phyloP scores from a whole-genome alignment of 495 filamentous ascomycete species.

The Thermochaetoides thermophila region DNA sequence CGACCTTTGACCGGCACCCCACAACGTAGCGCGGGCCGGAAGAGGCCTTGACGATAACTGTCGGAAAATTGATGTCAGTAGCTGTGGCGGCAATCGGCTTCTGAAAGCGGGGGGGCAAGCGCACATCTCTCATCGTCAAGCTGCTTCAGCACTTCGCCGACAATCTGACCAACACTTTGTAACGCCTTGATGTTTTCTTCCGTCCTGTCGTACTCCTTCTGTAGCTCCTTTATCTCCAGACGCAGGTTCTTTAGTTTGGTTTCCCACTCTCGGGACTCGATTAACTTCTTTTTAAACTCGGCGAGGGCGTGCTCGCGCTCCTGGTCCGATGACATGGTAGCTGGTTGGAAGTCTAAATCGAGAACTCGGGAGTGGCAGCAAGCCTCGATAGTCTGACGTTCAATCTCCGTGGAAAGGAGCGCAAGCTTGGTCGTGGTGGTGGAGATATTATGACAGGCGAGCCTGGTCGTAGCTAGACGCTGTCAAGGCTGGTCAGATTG shows the following conservation, averaged over 20 bases:
- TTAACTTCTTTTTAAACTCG: slow-evolving; percentile 79
- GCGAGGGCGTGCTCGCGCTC: slow-evolving; percentile 76
- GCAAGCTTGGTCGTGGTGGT: no score
- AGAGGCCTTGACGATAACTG: slow-evolving; percentile 70
- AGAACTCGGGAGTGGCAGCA: no score
- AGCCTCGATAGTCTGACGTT: no score
- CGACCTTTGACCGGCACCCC: slow-evolving; percentile 94
- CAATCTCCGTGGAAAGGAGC: no score
- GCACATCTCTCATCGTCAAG: slow-evolving; percentile 97
- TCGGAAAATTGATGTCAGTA: slow-evolving; percentile 3
- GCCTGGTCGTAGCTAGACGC: slow-evolving; percentile 1
- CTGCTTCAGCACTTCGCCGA: slow-evolving; percentile 97
- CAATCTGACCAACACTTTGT: slow-evolving; percentile 98
- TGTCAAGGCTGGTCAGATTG: slow-evolving; percentile 1
- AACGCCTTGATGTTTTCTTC: slow-evolving; percentile 99
- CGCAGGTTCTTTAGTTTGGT: slow-evolving; percentile 86
- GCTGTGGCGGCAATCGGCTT: not conserved
- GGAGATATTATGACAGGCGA: no score
- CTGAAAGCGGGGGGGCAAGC: slow-evolving; percentile 15
- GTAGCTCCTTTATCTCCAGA: slow-evolving; percentile 84
- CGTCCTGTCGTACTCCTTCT: slow-evolving; percentile 88
- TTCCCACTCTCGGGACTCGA: slow-evolving; percentile 97
- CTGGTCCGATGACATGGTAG: slow-evolving; percentile 29
- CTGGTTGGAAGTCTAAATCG: not conserved
- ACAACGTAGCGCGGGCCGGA: slow-evolving; percentile 97